A percentile compares a stretch with the other conserved stretches of the same genome.
Conservation (phyloP, 2,329 filamentous ascomycete genomes). For the Pseudonectria buxi region DNA sequence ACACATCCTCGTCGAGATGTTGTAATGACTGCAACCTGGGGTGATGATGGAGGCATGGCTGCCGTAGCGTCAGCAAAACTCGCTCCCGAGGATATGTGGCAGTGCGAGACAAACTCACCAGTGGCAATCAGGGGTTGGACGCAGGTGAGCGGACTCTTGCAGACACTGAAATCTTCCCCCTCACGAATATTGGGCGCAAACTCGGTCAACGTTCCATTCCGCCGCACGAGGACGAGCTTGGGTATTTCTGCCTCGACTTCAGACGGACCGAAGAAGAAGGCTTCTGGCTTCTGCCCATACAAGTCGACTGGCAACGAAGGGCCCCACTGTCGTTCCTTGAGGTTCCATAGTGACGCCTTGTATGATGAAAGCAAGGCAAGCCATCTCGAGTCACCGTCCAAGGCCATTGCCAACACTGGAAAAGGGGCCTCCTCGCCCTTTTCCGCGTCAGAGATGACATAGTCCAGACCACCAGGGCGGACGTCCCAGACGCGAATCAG, state of each 20-base stretch:
- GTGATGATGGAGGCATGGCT: slow-evolving; percentile 7
- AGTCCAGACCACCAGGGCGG: slow-evolving; percentile 36
- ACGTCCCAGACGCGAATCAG: slow-evolving; percentile 61
- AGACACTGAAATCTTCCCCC: slow-evolving; percentile 39
- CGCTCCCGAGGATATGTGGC: not conserved
- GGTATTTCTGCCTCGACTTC: slow-evolving; percentile 29
- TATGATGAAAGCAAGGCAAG: slow-evolving; percentile 58
- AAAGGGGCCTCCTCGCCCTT: slow-evolving; percentile 41
- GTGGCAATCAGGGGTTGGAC: slow-evolving; percentile 41
- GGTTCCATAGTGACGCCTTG: slow-evolving; percentile 57
- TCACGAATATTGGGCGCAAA: slow-evolving; percentile 41
- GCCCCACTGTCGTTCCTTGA: slow-evolving; percentile 50
- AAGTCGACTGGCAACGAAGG: slow-evolving; percentile 45
- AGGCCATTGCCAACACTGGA: slow-evolving; percentile 55
- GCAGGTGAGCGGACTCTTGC: slow-evolving; percentile 45
- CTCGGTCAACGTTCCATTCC: slow-evolving; percentile 57
- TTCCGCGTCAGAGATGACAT: slow-evolving; percentile 35
- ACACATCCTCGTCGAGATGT: slow-evolving; percentile 45
- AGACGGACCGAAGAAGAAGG: slow-evolving; percentile 55
- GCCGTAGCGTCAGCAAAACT: not conserved
- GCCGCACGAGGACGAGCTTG: slow-evolving; percentile 54
- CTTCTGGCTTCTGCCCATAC: slow-evolving; percentile 48
- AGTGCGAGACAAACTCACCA: slow-evolving; percentile 26
- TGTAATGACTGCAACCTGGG: slow-evolving; percentile 30
- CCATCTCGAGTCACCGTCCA: slow-evolving; percentile 59